Conservation (phyloP, 805 yeast genomes). For the Wickerhamomyces tratensis region DNA sequence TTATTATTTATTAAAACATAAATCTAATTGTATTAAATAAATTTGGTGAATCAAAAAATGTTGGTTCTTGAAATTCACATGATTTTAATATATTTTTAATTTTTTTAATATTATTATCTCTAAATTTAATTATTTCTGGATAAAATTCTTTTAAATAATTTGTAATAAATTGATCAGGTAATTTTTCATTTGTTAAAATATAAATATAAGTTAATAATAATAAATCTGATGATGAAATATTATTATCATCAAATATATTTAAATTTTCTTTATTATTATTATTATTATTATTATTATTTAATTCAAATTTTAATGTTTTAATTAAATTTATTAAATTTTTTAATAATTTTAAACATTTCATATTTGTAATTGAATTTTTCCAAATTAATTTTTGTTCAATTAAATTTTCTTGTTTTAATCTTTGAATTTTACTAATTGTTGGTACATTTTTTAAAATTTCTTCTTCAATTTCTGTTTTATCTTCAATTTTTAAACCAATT, state of each 20-base stretch:
- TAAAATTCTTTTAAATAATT: slow-evolving; percentile 19
- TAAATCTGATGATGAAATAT: slow-evolving; percentile 23
- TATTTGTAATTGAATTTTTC: slow-evolving; percentile 17
- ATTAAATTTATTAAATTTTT: slow-evolving; percentile 6
- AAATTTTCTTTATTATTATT: too few species aligned
- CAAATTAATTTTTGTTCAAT: slow-evolving; percentile 19
- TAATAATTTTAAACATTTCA: slow-evolving; percentile 15
- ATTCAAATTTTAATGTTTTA: slow-evolving; percentile 7
- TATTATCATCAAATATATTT: slow-evolving; percentile 2
- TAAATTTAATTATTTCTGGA: slow-evolving; percentile 15
- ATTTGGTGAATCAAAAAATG: slow-evolving; percentile 15
- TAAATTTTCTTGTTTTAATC: slow-evolving; percentile 53
- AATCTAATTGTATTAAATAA: slow-evolving; percentile 10
- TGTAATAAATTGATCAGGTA: slow-evolving; percentile 31
- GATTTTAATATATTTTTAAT: slow-evolving; percentile 5
- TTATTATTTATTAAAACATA: neutral
- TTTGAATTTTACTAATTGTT: slow-evolving; percentile 43
- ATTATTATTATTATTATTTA: slow-evolving; percentile 1
- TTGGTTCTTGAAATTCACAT: slow-evolving; percentile 10
- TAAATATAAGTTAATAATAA: slow-evolving; percentile 26
- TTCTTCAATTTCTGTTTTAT: slow-evolving; percentile 17
- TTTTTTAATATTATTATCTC: slow-evolving; percentile 4
- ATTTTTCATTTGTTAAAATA: slow-evolving; percentile 20
- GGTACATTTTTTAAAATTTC: slow-evolving; percentile 20
- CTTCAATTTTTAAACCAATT: slow-evolving; percentile 24